Evolutionary conservation across 371 early-diverging fungal species (phyloP), one percentile per base, ranked within the genome.

Genomic region (Apophysomyces trapeziformis): DNA sequence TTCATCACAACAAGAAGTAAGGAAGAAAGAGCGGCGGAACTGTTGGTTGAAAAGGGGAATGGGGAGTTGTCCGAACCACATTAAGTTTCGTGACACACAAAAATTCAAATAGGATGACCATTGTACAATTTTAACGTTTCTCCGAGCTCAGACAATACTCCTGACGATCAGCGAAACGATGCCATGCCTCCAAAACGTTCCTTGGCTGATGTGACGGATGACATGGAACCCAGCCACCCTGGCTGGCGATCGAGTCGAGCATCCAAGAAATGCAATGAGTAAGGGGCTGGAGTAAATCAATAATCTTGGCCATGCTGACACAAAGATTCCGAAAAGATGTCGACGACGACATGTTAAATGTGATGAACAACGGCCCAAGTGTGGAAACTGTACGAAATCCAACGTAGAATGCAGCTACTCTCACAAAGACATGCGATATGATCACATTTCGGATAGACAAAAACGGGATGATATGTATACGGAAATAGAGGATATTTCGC

Each of bases 261-360:
- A 63, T 70, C 70, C 12, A 70, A 66, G 47, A 70, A 70, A 62
- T 70, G 70, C 66, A 70, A 70, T 60, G 70, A 66, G 70, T 69
- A 45, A 47, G 57, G n/a, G 37, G 60, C 12, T 12, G 5, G 14
- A 41, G n/a, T n/a, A 43, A 61, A 38, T 41, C 14, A 38, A 16
- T 5, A 9, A n/a, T 13, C 39, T 60, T 7, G 60, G 60, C 32
- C 35, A 43, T 46, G 57, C 9, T 44, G 43, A 38, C 41, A 2
- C 16, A 43, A 16, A n/a, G 1, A 16, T 37, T 38, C 9, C 38
- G 1, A 6, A 12, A 32, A 71, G 71, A 62, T 71, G 71, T 59
- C 71, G 71, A 16, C 64, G 71, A 50, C 67, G 71, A 18, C 71
- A 71, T 61, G 71, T 71, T 7, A 71, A 71, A 44, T 71, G 71